Conservation (phyloP, 495 filamentous ascomycete genomes). For the Aspergillus cristatus region DNA sequence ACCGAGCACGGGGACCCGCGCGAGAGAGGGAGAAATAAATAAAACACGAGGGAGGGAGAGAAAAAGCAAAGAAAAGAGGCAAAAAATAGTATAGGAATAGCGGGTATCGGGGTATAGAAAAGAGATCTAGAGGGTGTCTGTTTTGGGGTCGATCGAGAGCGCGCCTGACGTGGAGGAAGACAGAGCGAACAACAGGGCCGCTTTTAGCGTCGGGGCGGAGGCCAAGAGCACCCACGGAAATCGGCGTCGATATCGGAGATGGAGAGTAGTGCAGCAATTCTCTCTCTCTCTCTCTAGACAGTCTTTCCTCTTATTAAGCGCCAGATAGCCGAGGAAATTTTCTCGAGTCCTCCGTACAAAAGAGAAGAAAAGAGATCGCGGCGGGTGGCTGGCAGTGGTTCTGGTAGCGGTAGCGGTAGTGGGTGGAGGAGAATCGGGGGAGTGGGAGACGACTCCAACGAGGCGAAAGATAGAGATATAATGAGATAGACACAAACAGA, state of each 20-base stretch:
- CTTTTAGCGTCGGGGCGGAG: slow-evolving; percentile 36
- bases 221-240: slow-evolving; percentile 25
- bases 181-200: slow-evolving; percentile 13
- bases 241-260: slow-evolving; percentile 4
- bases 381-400: no score
- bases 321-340: no score
- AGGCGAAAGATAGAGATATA: no score
- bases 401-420: no score
- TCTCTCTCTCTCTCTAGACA: no score
- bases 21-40: slow-evolving; percentile 3
- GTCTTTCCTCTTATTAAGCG: no score
- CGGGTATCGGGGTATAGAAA: not conserved
- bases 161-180: slow-evolving; percentile 30
- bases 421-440: no score
- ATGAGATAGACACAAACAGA: no score
- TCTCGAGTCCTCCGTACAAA: no score
- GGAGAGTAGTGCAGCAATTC: no score
- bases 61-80: not conserved
- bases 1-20: slow-evolving; percentile 24
- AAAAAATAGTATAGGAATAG: not conserved
- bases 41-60: slow-evolving; percentile 6
- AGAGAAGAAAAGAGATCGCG: no score
- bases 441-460: no score
- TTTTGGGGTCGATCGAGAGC: slow-evolving; percentile 20
- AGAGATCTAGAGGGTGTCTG: slow-evolving; percentile 4